Evolutionary conservation across 306 rosid species (phyloP), one percentile per base, ranked within the genome.

Genomic region (Cucurbita ficifolia): DNA sequence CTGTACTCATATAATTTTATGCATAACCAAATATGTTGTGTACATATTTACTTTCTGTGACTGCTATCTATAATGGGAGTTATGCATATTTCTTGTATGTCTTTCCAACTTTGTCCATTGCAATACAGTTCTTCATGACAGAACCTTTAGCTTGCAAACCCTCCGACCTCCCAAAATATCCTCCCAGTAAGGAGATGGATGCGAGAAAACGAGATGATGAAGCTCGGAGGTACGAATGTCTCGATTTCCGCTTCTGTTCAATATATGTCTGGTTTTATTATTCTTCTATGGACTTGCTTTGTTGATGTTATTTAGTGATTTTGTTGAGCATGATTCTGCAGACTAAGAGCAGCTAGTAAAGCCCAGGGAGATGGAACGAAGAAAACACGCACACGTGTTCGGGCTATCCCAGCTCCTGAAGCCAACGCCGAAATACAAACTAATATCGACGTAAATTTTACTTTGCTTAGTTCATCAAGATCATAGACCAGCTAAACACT

Each of bases 131-230:
- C 87, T 88, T 86, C 76, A 81, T 81, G 21, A 83, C 85, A 14
- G 86, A 86, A 76, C 94, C 94, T 49, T 83, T 83, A 84, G 89
- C 87, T 35, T 88, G 90, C 35, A 76, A 84, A 76, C 94, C 94
- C 54, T 86, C 90, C 49, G 83, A 81, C 82, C 89, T 86, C 70
- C 94, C 94, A 43, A 86, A 88, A 75, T 88, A 86, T 76, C 87
- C 94, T 9, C 90, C 94, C 18, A 88, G 86, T 83, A 88, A 88
- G 82, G 94, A 88, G 84, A 86, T 88, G 76, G 94, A 88, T 63
- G 94, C 89, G 62, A 88, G 78, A 86, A 78, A 80, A 59, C 87
- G 87, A 46, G 94, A 88, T 73, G 90, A 88, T 75, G 90, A 86
- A 83, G 78, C 82, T 63, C 81, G 90, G 75, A 88, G 90, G 90